These are phyloP conservation scores for Lipomyces anomalus DNA, from an alignment of 805 yeast species.

Conservation along the genomic window DNA sequence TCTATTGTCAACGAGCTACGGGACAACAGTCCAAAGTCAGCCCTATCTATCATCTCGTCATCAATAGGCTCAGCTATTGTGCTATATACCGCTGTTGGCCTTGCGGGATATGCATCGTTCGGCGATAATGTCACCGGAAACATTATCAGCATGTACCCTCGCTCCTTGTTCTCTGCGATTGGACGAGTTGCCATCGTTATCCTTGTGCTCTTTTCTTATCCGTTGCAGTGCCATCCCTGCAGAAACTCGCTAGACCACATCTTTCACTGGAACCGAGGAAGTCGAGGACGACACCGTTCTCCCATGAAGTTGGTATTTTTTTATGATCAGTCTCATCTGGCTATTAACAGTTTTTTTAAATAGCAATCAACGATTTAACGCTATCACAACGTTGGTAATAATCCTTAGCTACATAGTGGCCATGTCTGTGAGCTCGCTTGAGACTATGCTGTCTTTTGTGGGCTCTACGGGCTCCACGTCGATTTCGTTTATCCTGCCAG, in stretches of 20 bases:
- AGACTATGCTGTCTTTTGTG: conserved; percentile 75
- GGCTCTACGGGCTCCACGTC: conserved; percentile 94
- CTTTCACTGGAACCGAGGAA: not conserved
- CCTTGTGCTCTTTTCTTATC: conserved; percentile 77
- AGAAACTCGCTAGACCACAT: conserved; percentile 76
- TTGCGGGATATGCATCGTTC: conserved; percentile 78
- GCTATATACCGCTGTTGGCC: conserved; percentile 67
- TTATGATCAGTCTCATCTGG: no score
- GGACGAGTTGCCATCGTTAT: conserved; percentile 78
- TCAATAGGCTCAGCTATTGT: conserved; percentile 57
- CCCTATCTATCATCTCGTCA: conserved; percentile 43
- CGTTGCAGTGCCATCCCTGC: conserved; percentile 87
- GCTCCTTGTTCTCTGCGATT: conserved; percentile 57
- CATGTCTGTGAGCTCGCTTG: conserved; percentile 62
- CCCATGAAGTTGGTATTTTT: no score
- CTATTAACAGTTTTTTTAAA: no score
- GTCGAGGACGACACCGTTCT: no score
- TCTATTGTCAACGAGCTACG: conserved; percentile 76
- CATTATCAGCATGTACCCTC: conserved; percentile 71
- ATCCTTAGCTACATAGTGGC: conserved; percentile 58
- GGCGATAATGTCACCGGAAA: conserved; percentile 78
- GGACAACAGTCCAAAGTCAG: conserved; percentile 45
- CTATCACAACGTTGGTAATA: conserved; percentile 44
- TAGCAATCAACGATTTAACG: conserved; percentile 30
- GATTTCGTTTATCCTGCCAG: conserved; percentile 85